A percentile compares a stretch with the other conserved stretches of the same genome.
These are phyloP conservation scores for Aspergillus costaricaensis DNA, from an alignment of 2,329 filamentous ascomycete species.

Conservation along the genomic window DNA sequence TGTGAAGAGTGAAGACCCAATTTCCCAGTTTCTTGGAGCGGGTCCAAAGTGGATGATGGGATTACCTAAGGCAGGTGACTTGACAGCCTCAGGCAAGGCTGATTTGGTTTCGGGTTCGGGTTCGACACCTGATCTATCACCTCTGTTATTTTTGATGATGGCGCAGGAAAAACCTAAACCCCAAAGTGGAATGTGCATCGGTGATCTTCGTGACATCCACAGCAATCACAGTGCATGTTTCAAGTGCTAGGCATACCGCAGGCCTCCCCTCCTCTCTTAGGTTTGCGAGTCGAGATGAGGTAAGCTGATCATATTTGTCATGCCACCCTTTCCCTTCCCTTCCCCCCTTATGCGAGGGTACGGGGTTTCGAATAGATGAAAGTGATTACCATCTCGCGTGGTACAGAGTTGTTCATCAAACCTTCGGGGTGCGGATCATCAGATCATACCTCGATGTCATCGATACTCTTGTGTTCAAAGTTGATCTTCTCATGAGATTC, in stretches of 20 bases:
- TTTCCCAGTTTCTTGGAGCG: background rate
- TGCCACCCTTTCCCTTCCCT: background rate
- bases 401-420: background rate
- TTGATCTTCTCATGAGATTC: background rate
- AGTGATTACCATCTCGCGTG: background rate
- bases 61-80: slow-evolving; percentile 2
- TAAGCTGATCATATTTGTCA: slow-evolving; percentile 1
- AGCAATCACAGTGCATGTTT: background rate
- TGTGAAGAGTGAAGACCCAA: background rate
- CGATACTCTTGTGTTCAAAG: background rate
- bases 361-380: background rate
- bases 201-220: background rate
- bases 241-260: background rate
- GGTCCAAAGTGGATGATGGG: background rate
- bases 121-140: background rate
- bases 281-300: background rate
- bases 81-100: slow-evolving; percentile 6
- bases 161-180: background rate
- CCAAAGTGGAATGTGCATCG: background rate
- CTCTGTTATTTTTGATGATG: background rate
- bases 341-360: background rate
- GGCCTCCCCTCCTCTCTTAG: background rate
- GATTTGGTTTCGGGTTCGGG: background rate
- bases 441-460: background rate
- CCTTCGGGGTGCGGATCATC: background rate